Evolutionary conservation across 495 filamentous ascomycete species (phyloP).

Genomic region (Copromyces sp.): DNA sequence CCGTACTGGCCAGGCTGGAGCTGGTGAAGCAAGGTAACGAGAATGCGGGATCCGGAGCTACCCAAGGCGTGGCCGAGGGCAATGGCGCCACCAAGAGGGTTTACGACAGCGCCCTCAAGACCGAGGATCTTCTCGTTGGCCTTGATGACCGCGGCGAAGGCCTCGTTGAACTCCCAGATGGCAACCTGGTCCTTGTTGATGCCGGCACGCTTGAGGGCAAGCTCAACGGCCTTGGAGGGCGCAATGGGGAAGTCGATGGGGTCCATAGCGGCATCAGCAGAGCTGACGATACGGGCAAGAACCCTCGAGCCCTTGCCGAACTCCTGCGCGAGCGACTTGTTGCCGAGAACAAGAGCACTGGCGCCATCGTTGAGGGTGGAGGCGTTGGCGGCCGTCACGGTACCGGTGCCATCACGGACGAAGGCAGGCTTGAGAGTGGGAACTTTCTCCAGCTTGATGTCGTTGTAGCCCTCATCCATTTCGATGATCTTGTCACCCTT

Average conservation of each 20-base stretch:
- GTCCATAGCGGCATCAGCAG: constrained; percentile 84
- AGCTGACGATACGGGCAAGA: constrained; percentile 72
- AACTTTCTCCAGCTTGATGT: constrained; percentile 75
- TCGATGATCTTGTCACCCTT: constrained; percentile 73
- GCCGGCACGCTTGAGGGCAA: constrained; percentile 79
- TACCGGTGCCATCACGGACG: constrained; percentile 69
- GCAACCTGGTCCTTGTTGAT: constrained; percentile 83
- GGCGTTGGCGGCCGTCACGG: constrained; percentile 88
- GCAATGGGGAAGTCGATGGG: constrained; percentile 95
- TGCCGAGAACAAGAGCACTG: constrained; percentile 78
- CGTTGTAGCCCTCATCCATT: constrained; percentile 80
- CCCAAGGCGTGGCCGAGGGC: constrained; percentile 89
- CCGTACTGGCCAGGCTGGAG: constrained; percentile 88
- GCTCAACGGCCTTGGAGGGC: constrained; percentile 82
- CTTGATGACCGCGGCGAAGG: constrained; percentile 92
- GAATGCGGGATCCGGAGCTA: constrained; percentile 85
- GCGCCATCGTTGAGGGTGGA: constrained; percentile 92
- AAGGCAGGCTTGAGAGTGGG: constrained; percentile 85
- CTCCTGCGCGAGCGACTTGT: constrained; percentile 61
- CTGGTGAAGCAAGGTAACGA: constrained; percentile 83
- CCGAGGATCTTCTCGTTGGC: constrained; percentile 88
- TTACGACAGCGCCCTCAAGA: constrained; percentile 67
- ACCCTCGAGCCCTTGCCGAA: constrained; percentile 65
- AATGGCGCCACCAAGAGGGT: constrained; percentile 84
- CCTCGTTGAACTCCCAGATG: constrained; percentile 97